Evolutionary conservation across 345 rosid genomes (phyloP).

Genomic region (Eucalyptus erythrocorys): DNA sequence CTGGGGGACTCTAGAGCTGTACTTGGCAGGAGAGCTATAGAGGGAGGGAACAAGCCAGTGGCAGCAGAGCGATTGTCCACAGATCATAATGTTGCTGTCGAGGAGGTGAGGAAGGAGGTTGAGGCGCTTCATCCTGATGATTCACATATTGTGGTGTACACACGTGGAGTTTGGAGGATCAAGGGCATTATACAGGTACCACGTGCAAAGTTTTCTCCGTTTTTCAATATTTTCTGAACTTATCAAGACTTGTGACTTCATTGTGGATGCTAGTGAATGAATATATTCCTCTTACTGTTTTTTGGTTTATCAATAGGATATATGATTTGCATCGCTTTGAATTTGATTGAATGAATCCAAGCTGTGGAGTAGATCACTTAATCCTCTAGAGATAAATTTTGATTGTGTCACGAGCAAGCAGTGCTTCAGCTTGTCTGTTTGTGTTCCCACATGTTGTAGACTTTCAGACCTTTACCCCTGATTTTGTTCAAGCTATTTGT

Average conservation of each 20-base stretch:
- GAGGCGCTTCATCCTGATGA: constrained; percentile 96
- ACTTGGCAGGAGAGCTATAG: constrained; percentile 53
- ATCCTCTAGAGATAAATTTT: neutral
- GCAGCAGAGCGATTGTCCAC: constrained; percentile 84
- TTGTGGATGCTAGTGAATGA: neutral
- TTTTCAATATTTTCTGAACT: neutral
- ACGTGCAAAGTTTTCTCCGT: neutral
- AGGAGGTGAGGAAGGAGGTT: constrained; percentile 93
- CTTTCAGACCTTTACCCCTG: neutral
- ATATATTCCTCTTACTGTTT: neutral
- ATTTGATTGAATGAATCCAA: neutral
- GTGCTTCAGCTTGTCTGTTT: neutral
- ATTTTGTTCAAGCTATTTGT: neutral
- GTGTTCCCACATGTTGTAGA: neutral
- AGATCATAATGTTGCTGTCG: constrained; percentile 91
- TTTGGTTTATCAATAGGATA: neutral
- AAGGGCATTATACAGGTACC: constrained; percentile 97
- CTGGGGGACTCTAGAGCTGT: constrained; percentile 96
- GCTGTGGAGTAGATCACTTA: neutral
- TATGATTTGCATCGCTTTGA: neutral
- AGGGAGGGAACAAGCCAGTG: constrained; percentile 20
- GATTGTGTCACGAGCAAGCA: neutral
- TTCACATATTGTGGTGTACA: constrained; percentile 67
- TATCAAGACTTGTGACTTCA: neutral
- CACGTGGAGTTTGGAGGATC: constrained; percentile 94